phyloP scores from a whole-genome alignment of 2,329 filamentous ascomycete genomes.

The Penicillium concentricum region DNA sequence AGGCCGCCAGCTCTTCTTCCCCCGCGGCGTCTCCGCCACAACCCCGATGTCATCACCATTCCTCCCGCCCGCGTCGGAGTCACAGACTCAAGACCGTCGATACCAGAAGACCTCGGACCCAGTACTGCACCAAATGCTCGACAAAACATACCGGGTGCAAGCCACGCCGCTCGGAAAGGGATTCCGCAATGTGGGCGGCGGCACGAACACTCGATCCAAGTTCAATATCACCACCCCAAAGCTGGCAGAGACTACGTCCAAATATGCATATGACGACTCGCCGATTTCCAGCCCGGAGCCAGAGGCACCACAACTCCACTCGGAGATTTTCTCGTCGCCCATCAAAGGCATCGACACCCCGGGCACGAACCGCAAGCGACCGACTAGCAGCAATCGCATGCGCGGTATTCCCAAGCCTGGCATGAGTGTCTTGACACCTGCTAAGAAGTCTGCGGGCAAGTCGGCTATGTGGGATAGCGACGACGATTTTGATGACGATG shows the following conservation, averaged over 20 bases:
- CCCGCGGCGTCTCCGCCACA: conserved; percentile 56
- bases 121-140: conserved; percentile 83
- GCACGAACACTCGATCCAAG: conserved; percentile 29
- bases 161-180: conserved; percentile 75
- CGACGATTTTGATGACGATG: conserved; percentile 60
- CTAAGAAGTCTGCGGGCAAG: conserved; percentile 35
- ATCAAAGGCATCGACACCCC: conserved; percentile 45
- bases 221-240: conserved; percentile 37
- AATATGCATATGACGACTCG: conserved; percentile 43
- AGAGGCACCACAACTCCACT: conserved; percentile 76
- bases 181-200: conserved; percentile 17
- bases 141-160: conserved; percentile 92
- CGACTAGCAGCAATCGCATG: conserved; percentile 38
- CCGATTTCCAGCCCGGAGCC: conserved; percentile 74
- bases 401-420: conserved; percentile 66
- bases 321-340: conserved; percentile 81
- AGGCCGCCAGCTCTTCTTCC: conserved; percentile 28
- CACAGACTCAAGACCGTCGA: conserved; percentile 38
- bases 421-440: conserved; percentile 80
- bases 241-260: conserved; percentile 24
- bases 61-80: conserved; percentile 51
- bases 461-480: conserved; percentile 70
- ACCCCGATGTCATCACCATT: conserved; percentile 60
- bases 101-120: conserved; percentile 59
- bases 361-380: conserved; percentile 45